Evolutionary conservation across 805 yeast species (phyloP), one percentile per base, ranked within the genome.

Genomic region (Blastobotrys peoriensis): DNA sequence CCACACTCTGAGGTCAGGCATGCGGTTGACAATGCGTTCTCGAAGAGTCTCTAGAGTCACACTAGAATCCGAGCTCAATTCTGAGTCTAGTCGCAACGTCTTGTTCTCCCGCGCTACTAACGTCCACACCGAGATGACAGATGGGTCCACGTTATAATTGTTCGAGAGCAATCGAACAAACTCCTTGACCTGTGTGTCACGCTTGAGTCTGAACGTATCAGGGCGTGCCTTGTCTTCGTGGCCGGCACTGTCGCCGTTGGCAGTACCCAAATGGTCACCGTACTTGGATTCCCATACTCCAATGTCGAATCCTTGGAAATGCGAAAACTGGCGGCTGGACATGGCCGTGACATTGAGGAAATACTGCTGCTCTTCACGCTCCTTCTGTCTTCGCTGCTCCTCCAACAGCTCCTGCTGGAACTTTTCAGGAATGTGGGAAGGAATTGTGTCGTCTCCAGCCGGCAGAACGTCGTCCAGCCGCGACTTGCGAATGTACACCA

Each of bases 401-500:
- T 78, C 83, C 44, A 70, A 75, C 8, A 68, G 66, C 56, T 91
- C 97, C 39, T 65, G 68, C 40, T 76, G 72, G 16, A 93, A 75
- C 49, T 80, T 81, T 16, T 70, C 65, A 0, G 85, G 76, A 19
- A 93, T 78, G 56, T 85, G 84, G 1, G 60, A 53, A 2, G 98
- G 97, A 4, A 78, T 74, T 39, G 74, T 80, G 3, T 64, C 73
- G 17, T 75, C 78, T 1, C 65, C 55, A 2, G 74, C 76, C 0
- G 76, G 79, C 47, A 93, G 69, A 13, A 91, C 70, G 9, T 71
- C 73, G 2, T 69, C 71, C 33, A 78, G 63, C 33, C 75, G 75
- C 2, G 75, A 66, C 58, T 85, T 79, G 44, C 95, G 74, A 50
- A 89, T 75, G 60, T 93, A 93, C 2, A 93, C 98, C 65, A 93